Base-by-base conservation (phyloP, 441 rosid genomes). In the Euphorbia schlechtendalii region DNA sequence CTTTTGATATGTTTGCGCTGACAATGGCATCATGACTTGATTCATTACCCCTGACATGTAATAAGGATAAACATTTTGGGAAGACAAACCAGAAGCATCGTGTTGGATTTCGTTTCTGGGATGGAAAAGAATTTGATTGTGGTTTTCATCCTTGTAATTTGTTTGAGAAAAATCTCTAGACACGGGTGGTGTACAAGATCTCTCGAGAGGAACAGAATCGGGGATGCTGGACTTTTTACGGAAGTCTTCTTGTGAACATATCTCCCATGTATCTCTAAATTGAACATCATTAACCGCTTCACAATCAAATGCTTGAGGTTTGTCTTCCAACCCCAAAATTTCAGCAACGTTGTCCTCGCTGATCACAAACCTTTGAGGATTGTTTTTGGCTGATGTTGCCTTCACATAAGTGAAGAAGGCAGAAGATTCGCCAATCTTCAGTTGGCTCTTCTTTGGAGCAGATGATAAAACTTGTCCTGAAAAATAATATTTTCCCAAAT, bases 371-470 rank as follows among this genome's bases (percentile, higher is more conserved):
- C 73, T 82, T 55, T 71, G 73, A 71, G 79, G 30, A 69, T 49
- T 77, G 59, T 65, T 80, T 71, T 77, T 81, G 4, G 66, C 72
- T 48, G 81, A 74, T 72, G 69, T 73, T 40, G 96, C 81, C 74
- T 88, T 93, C 46, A 87, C 95, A 13, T 90, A 93, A 51, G 95
- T 86, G 60, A 90, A 88, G 80, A 93, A 93, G 66, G 98, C 98
- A n/a, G 98, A 93, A 4, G 98, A 93, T 76, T 81, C 92, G 10
- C 96, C 98, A 63, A 88, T 79, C 84, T 78, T 93, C 71, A 93
- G 71, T 71, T 84, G 82, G 73, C 89, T 85, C 76, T 85, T 90
- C 85, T 80, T 90, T 49, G 98, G 98, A 43, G 75, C 87, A 64
- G 83, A 76, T 65, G 77, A 76, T 73, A 81, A 76, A 2, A 32